Percentiles rank a stretch among this genome's conserved stretches.
These are phyloP conservation scores for Aspergillus sergii DNA, from an alignment of 2,329 filamentous ascomycete genomes.

Conservation along the genomic window DNA sequence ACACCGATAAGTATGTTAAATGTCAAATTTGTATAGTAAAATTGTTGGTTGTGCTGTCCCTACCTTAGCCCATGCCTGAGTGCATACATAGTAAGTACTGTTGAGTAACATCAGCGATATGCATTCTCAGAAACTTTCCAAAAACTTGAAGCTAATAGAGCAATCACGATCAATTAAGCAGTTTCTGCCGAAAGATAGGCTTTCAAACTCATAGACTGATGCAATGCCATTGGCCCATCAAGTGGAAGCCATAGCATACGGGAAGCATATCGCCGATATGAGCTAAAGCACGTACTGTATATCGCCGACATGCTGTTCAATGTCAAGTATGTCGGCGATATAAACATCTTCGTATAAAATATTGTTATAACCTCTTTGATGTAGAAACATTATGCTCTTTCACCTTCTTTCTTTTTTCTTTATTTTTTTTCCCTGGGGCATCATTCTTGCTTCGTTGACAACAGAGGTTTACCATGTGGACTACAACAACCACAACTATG, in stretches of 20 bases:
- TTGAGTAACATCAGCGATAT: neutral
- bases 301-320: neutral
- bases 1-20: neutral
- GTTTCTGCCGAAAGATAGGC: neutral
- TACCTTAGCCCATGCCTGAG: neutral
- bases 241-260: neutral
- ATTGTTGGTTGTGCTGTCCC: neutral
- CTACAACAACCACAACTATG: neutral
- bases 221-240: neutral
- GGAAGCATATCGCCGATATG: neutral
- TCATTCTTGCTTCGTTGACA: neutral
- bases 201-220: neutral
- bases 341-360: neutral
- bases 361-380: too few relatives aligned
- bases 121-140: neutral
- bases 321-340: neutral
- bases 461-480: neutral
- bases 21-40: neutral
- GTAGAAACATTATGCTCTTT: neutral
- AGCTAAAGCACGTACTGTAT: neutral
- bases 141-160: neutral
- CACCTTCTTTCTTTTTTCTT: neutral
- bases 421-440: neutral
- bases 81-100: too few relatives aligned
- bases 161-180: neutral